These are phyloP conservation scores for Perkinsus chesapeaki DNA, from an alignment of 169 alveolate genomes.

Conservation along the genomic window DNA sequence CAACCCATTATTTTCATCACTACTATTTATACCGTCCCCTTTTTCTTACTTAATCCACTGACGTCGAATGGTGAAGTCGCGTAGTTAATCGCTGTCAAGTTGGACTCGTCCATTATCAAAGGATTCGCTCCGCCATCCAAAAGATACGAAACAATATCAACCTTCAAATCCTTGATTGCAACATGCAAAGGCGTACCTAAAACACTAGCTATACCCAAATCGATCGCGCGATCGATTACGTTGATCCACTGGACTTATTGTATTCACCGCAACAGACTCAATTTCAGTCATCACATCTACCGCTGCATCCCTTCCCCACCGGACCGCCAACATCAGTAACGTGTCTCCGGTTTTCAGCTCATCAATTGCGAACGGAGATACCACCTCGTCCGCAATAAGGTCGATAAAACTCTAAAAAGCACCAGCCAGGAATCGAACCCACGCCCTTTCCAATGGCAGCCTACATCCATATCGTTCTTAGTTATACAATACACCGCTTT, in stretches of 20 bases:
- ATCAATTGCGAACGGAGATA: not conserved
- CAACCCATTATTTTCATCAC: too few species aligned
- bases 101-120: not conserved
- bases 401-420: not conserved
- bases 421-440: not conserved
- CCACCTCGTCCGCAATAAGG: not conserved
- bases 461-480: not conserved
- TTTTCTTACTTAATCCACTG: not conserved
- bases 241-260: not conserved
- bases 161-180: not conserved
- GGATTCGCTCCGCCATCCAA: not conserved
- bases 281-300: not conserved
- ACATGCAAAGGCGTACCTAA: not conserved
- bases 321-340: not conserved
- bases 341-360: not conserved
- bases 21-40: not conserved
- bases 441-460: not conserved
- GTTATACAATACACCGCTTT: not conserved
- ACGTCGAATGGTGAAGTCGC: not conserved
- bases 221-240: constrained; percentile 1
- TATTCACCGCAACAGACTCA: not conserved
- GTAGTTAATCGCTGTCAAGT: not conserved
- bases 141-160: not conserved
- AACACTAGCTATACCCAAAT: not conserved
- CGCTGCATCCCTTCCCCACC: not conserved